Percentiles rank a stretch among this genome's conserved stretches.
These are phyloP conservation scores for Dissoconium aciculare DNA, from an alignment of 2,329 filamentous ascomycete species.

Conservation along the genomic window DNA sequence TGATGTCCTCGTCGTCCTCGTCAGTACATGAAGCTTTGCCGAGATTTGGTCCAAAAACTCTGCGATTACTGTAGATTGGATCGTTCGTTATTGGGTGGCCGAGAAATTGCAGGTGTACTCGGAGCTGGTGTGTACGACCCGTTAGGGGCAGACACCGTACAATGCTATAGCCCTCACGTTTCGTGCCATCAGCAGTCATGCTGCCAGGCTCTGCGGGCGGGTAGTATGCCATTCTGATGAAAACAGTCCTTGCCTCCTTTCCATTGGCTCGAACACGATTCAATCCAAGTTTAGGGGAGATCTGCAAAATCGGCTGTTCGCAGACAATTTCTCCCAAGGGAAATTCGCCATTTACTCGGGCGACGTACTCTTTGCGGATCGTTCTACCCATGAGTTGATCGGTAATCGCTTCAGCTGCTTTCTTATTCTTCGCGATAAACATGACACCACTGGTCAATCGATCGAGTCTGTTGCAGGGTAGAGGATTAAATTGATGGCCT, in stretches of 20 bases:
- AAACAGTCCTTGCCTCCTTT: constrained; percentile 78
- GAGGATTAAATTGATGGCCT: constrained; percentile 41
- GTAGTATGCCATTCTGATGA: constrained; percentile 86
- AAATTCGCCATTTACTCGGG: constrained; percentile 79
- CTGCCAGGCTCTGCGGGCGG: constrained; percentile 30
- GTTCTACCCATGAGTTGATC: constrained; percentile 63
- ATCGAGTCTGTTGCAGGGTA: constrained; percentile 85
- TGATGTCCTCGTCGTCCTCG: constrained; percentile 77
- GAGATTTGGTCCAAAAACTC: constrained; percentile 73
- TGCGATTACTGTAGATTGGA: constrained; percentile 89
- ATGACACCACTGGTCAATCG: constrained; percentile 90
- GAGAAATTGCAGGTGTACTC: constrained; percentile 86
- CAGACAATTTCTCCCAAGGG: constrained; percentile 83
- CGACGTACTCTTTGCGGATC: constrained; percentile 90
- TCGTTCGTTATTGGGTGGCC: constrained; percentile 95
- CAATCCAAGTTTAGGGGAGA: constrained; percentile 85
- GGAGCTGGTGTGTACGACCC: constrained; percentile 83
- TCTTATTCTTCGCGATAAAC: constrained; percentile 83
- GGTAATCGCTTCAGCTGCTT: constrained; percentile 63
- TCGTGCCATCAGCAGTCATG: constrained; percentile 10
- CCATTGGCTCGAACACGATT: constrained; percentile 91
- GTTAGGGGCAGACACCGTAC: constrained; percentile 89
- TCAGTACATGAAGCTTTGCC: constrained; percentile 51
- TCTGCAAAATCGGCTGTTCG: constrained; percentile 82
- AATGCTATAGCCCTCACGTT: constrained; percentile 64